Base-by-base conservation (phyloP, 1,284 basidiomycete genomes). In the Boletus sp. region DNA sequence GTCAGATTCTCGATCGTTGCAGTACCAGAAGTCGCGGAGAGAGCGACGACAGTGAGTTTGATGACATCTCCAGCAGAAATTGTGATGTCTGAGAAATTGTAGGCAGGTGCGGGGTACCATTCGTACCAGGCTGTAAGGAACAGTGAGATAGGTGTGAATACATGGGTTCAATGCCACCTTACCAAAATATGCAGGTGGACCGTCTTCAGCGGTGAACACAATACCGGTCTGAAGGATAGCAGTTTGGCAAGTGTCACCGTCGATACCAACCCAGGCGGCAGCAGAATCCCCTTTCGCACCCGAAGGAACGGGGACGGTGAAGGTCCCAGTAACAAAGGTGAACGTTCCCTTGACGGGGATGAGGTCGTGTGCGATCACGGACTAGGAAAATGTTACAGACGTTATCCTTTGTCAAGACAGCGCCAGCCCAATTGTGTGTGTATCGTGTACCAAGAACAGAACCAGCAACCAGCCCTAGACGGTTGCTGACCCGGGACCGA, bases 51-150 rank as follows among this genome's bases (percentile, higher is more conserved):
- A 3, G 22, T 51, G 12, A 55, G 33, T 39, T 2, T 56, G 43
- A 67, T 46, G 5, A 15, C 8, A 5, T 66, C 55, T 16, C 65
- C 67, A 18, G 60, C 36, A 24, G 50, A 43, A 46, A 69, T 39
- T 1, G 2, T 1, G 49, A 66, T 15, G 9, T 7, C 8, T 7
- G 47, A 1, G 24, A 63, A 65, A 15, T 36, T 1, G 22, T 31
- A 1, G 12, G 37, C 2, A 6, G 0, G 0, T 1, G 1, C 49
- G 2, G 62, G 59, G 16, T 20, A 50, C 62, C 58, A 63, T 51
- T 61, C 53, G 18, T 53, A 67, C 48, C 41, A 55, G 5, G 57
- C 64, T 65, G 16, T 57, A 31, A 36, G 1, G 15, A 35, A 44
- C 13, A 20, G 16, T 53, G 54, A 63, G 48, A 55, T 8, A 18